These are phyloP conservation scores for Venturia aucupariae DNA, from an alignment of 2,329 filamentous ascomycete genomes.

Conservation along the genomic window DNA sequence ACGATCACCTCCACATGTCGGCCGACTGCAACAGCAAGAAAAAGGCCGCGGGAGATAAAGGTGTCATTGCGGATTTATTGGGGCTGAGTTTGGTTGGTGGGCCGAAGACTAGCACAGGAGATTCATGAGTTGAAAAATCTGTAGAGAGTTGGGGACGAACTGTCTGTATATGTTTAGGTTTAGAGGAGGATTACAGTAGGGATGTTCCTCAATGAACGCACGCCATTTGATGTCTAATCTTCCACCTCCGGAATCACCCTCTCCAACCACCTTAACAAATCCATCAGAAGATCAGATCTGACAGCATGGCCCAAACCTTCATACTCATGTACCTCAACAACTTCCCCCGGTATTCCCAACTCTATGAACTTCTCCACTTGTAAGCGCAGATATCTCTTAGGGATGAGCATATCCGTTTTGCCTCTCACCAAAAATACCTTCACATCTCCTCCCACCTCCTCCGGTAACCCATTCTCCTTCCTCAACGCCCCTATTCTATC, in stretches of 20 bases:
- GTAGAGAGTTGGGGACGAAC: no score
- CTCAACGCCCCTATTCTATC: slow-evolving; percentile 47
- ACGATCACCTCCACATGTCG: background rate
- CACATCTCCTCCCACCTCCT: slow-evolving; percentile 26
- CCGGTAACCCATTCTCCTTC: slow-evolving; percentile 24
- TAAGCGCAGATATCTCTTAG: slow-evolving; percentile 33
- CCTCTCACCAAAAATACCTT: slow-evolving; percentile 40
- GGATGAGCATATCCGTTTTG: slow-evolving; percentile 39
- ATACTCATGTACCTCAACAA: slow-evolving; percentile 37
- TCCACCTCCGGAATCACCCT: slow-evolving; percentile 31
- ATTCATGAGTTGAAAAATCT: no score
- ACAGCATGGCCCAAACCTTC: slow-evolving; percentile 40
- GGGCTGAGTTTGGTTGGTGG: background rate
- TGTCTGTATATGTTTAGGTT: no score
- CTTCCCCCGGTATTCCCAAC: slow-evolving; percentile 31
- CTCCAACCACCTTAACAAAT: slow-evolving; percentile 36
- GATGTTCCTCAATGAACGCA: no score
- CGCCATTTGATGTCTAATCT: slow-evolving; percentile 14
- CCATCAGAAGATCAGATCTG: slow-evolving; percentile 33
- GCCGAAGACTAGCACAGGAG: background rate
- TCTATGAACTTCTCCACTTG: slow-evolving; percentile 33
- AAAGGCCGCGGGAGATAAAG: background rate
- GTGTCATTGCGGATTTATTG: background rate
- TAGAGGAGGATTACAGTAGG: no score
- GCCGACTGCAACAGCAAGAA: background rate